Percentiles rank a stretch among this genome's conserved stretches.
Evolutionary conservation across 768 basidiomycete species (phyloP).

Genomic region (Suillus paluster): DNA sequence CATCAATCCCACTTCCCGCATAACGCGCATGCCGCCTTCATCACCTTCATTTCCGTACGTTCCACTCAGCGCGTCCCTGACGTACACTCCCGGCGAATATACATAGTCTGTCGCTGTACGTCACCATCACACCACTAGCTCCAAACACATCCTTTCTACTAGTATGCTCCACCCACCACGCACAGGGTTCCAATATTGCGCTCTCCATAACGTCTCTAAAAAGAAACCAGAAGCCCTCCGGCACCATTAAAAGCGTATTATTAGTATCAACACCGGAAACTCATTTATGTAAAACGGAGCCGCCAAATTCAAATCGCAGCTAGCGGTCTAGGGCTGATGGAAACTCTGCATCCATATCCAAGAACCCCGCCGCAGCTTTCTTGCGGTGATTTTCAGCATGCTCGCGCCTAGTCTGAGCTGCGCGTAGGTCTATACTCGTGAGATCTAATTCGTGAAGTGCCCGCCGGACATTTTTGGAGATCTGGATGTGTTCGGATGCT

Average conservation of each 20-base stretch:
- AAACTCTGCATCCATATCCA: slow-evolving; percentile 57
- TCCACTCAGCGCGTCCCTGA: slow-evolving; percentile 1
- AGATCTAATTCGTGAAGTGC: slow-evolving; percentile 67
- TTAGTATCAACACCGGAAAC: background rate
- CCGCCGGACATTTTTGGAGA: slow-evolving; percentile 46
- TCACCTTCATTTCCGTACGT: slow-evolving; percentile 49
- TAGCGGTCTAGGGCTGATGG: background rate
- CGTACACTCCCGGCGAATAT: background rate
- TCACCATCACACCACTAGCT: no score
- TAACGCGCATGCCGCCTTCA: slow-evolving; percentile 41
- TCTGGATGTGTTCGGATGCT: slow-evolving; percentile 43
- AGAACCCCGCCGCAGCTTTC: slow-evolving; percentile 60
- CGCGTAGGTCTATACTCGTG: slow-evolving; percentile 60
- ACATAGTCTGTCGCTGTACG: no score
- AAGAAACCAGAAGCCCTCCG: slow-evolving; percentile 52
- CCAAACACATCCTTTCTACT: no score
- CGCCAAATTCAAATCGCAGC: background rate
- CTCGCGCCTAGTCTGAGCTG: slow-evolving; percentile 60
- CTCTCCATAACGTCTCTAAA: slow-evolving; percentile 70
- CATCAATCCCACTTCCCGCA: no score
- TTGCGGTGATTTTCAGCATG: slow-evolving; percentile 63
- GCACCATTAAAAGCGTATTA: slow-evolving; percentile 13
- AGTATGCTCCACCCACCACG: no score
- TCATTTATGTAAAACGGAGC: background rate
- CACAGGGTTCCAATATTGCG: no score